Evolutionary conservation across 225 moss, liverwort and hornwort genomes (phyloP).

Genomic region (Physcomitrium patens): DNA sequence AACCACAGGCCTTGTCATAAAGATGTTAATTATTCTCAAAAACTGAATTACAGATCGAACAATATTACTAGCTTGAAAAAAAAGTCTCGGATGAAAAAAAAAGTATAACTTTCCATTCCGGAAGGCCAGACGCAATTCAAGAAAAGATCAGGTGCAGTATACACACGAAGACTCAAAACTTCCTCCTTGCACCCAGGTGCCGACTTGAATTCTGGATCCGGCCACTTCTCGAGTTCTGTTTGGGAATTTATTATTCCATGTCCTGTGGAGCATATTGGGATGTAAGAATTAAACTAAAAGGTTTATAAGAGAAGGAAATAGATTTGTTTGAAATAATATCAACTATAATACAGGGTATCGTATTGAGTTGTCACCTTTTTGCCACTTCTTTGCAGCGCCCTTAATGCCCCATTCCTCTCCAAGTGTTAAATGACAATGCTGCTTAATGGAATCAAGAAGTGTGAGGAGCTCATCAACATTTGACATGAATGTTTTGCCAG

Average conservation of each 20-base stretch:
- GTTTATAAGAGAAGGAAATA: no score
- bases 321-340: background rate
- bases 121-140: background rate
- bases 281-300: background rate
- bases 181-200: slow-evolving; percentile 55
- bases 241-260: slow-evolving; percentile 36
- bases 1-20: slow-evolving; percentile 4
- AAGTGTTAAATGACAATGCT: slow-evolving; percentile 52
- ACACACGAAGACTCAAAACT: slow-evolving; percentile 44
- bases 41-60: background rate
- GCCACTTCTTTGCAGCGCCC: slow-evolving; percentile 60
- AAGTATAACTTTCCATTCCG: background rate
- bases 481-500: slow-evolving; percentile 56
- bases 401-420: slow-evolving; percentile 67
- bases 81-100: background rate
- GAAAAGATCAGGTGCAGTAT: background rate
- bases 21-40: background rate
- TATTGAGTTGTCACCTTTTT: slow-evolving; percentile 37
- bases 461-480: slow-evolving; percentile 54
- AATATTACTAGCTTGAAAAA: background rate
- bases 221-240: slow-evolving; percentile 53
- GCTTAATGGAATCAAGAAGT: slow-evolving; percentile 54
- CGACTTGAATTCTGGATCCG: slow-evolving; percentile 46
- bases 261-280: slow-evolving; percentile 31
- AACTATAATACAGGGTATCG: background rate